phyloP scores from a whole-genome alignment of 768 basidiomycete genomes.

The Clathrus columnatus region DNA sequence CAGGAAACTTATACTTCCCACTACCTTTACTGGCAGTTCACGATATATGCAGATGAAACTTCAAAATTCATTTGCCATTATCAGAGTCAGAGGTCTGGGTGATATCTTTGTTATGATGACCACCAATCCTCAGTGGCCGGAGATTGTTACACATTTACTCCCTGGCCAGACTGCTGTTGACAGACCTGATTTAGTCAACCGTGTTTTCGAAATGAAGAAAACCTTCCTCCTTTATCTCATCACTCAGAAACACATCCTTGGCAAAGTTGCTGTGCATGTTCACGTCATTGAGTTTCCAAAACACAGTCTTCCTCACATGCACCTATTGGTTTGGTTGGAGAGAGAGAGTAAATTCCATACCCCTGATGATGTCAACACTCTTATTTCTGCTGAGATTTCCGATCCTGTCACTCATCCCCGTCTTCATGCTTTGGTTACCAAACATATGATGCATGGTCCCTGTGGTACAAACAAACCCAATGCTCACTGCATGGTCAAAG shows the following conservation, averaged over 20 bases:
- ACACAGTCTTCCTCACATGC: constrained; percentile 41
- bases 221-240: constrained; percentile 28
- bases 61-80: constrained; percentile 41
- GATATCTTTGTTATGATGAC: constrained; percentile 30
- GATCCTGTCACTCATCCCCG: constrained; percentile 29
- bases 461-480: constrained; percentile 28
- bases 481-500: constrained; percentile 34
- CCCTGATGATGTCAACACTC: constrained; percentile 31
- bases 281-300: constrained; percentile 55
- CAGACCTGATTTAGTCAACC: constrained; percentile 37
- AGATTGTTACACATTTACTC: constrained; percentile 31
- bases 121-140: constrained; percentile 38
- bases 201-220: constrained; percentile 41
- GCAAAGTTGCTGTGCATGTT: constrained; percentile 32
- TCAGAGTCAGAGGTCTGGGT: constrained; percentile 24
- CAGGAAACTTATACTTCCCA: constrained; percentile 29
- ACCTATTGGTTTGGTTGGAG: constrained; percentile 37
- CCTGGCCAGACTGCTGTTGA: constrained; percentile 32
- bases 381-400: constrained; percentile 37
- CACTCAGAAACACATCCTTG: constrained; percentile 28
- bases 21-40: constrained; percentile 36
- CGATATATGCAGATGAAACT: constrained; percentile 31
- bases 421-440: constrained; percentile 27
- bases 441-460: constrained; percentile 42
- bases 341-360: constrained; percentile 25